These are phyloP conservation scores for Ogataea nakhonphanomensis DNA, from an alignment of 805 yeast genomes.

Conservation along the genomic window DNA sequence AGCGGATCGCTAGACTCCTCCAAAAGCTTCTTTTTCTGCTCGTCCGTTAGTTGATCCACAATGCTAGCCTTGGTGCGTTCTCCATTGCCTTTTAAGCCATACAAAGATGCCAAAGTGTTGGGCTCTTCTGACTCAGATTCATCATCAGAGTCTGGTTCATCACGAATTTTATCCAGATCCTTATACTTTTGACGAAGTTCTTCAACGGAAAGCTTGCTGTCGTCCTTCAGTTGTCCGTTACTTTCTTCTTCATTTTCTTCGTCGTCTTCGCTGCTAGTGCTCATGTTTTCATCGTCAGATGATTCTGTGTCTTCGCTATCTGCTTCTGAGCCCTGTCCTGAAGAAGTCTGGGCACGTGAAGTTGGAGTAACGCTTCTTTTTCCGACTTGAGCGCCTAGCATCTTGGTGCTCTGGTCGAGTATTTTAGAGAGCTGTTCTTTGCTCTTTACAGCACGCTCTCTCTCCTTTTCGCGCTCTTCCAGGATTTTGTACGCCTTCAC, in stretches of 20 bases:
- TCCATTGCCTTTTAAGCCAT: constrained; percentile 23
- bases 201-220: constrained; percentile 50
- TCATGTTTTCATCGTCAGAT: constrained; percentile 10
- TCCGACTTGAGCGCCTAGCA: constrained; percentile 78
- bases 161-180: constrained; percentile 30
- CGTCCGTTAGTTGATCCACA: constrained; percentile 29
- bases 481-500: constrained; percentile 72
- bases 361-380: constrained; percentile 33
- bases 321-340: constrained; percentile 15
- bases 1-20: constrained; percentile 21
- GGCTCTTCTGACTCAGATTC: constrained; percentile 20
- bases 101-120: constrained; percentile 32
- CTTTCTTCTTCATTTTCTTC: constrained; percentile 23
- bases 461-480: constrained; percentile 76
- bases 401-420: constrained; percentile 85
- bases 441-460: constrained; percentile 73
- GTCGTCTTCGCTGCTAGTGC: constrained; percentile 17
- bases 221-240: constrained; percentile 31
- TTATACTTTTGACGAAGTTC: constrained; percentile 57
- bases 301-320: constrained; percentile 18
- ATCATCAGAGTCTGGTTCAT: constrained; percentile 18
- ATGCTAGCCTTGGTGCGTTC: constrained; percentile 12
- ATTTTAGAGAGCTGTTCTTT: constrained; percentile 84
- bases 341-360: constrained; percentile 17
- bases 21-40: constrained; percentile 19